phyloP scores from a whole-genome alignment of 2,329 filamentous ascomycete species.

The Claviceps capensis region DNA sequence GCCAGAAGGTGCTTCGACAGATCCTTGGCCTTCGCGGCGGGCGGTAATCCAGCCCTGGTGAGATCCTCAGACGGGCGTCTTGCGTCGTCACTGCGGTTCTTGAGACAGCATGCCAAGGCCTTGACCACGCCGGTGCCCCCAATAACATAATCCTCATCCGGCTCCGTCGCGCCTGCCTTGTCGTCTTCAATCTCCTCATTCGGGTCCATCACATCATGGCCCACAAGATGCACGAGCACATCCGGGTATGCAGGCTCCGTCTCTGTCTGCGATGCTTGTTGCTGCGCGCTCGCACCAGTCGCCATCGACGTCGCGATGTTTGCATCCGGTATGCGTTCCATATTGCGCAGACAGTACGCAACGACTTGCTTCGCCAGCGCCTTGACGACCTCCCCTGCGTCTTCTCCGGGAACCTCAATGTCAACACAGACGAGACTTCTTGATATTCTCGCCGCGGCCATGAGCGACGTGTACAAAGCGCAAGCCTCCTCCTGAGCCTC shows the following conservation, averaged over 20 bases:
- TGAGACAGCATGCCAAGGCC: constrained; percentile 78
- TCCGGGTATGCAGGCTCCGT: constrained; percentile 46
- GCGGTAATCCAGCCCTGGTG: constrained; percentile 28
- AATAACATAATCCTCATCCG: constrained; percentile 90
- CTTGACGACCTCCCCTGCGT: constrained; percentile 82
- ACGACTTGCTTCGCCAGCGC: constrained; percentile 89
- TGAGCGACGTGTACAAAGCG: constrained; percentile 80
- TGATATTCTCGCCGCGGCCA: constrained; percentile 76
- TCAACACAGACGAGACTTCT: constrained; percentile 77
- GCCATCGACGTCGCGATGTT: constrained; percentile 34
- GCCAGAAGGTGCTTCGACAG: constrained; percentile 85
- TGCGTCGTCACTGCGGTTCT: constrained; percentile 57
- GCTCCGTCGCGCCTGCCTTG: constrained; percentile 40
- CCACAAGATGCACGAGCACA: constrained; percentile 76
- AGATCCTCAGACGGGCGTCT: constrained; percentile 39
- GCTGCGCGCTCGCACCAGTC: too few species aligned
- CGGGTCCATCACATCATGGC: constrained; percentile 40
- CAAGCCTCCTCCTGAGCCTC: constrained; percentile 83
- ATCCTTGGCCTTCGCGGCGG: constrained; percentile 58
- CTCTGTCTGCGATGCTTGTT: constrained; percentile 6
- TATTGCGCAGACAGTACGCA: constrained; percentile 82
- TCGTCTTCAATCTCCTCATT: background rate
- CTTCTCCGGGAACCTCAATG: constrained; percentile 70
- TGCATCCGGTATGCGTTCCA: constrained; percentile 63
- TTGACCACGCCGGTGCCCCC: constrained; percentile 92